phyloP scores from a whole-genome alignment of 1,139 yeast genomes.

The Diutina pseudorugosa region DNA sequence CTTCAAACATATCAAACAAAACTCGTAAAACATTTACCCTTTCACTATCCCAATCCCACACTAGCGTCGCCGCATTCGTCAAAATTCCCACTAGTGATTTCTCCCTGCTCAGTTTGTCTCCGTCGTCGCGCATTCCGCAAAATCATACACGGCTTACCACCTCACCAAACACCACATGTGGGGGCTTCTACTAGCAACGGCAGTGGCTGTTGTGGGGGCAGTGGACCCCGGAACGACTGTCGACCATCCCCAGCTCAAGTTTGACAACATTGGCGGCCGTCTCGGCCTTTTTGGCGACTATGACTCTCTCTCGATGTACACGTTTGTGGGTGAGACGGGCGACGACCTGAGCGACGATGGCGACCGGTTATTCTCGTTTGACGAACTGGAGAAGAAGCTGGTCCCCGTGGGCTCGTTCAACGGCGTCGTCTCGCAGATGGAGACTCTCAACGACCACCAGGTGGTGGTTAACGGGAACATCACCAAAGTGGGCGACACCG shows the following conservation, averaged over 20 bases:
- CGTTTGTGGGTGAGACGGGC: conserved; percentile 29
- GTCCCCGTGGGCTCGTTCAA: conserved; percentile 19
- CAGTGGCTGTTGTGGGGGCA: not conserved
- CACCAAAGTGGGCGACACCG: conserved; percentile 20
- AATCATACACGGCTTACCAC: not conserved
- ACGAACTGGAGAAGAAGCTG: conserved; percentile 13
- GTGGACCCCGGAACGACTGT: not conserved
- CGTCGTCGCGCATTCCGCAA: not conserved
- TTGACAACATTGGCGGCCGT: conserved; percentile 21
- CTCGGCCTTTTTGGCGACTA: conserved; percentile 58
- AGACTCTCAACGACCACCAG: conserved; percentile 15
- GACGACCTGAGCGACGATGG: not conserved
- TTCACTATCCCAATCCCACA: no score
- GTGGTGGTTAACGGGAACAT: conserved; percentile 36
- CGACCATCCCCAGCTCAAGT: conserved; percentile 20
- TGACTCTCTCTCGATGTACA: conserved; percentile 47
- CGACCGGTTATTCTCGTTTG: conserved; percentile 20
- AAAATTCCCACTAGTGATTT: no score
- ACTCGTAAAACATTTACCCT: no score
- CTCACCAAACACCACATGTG: not conserved
- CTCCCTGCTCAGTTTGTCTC: not conserved
- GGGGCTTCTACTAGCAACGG: not conserved
- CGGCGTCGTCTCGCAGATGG: conserved; percentile 19
- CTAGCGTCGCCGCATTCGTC: no score
- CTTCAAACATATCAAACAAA: no score